These are phyloP conservation scores for Murraya koenigii DNA, from an alignment of 345 rosid genomes.

Conservation along the genomic window DNA sequence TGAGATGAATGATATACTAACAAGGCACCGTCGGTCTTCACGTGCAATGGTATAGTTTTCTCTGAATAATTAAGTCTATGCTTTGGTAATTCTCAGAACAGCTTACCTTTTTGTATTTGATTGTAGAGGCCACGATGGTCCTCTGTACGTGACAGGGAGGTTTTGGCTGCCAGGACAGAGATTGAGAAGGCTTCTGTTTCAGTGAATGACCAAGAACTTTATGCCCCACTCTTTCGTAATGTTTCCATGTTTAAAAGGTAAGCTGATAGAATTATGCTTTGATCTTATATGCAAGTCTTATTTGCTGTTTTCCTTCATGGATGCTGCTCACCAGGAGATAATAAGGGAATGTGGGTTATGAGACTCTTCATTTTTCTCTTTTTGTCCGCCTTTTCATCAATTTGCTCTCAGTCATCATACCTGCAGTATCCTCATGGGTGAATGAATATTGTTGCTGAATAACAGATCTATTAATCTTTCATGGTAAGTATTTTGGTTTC, in stretches of 20 bases:
- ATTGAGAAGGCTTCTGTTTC: constrained; percentile 57
- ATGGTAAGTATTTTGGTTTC: constrained; percentile 8
- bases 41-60: constrained; percentile 59
- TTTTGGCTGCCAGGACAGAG: constrained; percentile 57
- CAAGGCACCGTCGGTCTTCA: constrained; percentile 53
- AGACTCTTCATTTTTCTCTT: neutral
- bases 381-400: neutral
- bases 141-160: constrained; percentile 64
- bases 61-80: neutral
- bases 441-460: neutral
- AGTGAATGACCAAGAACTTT: constrained; percentile 52
- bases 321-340: neutral
- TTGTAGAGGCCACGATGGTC: constrained; percentile 84
- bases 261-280: neutral
- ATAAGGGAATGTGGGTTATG: neutral
- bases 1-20: constrained; percentile 60
- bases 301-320: neutral
- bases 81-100: constrained; percentile 2
- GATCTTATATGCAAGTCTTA: neutral
- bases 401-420: neutral
- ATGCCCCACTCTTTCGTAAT: constrained; percentile 78
- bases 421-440: neutral
- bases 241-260: constrained; percentile 87
- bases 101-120: constrained; percentile 12
- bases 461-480: neutral